Evolutionary conservation across 129 eudicot species (phyloP).

Genomic region (Silybum marianum): DNA sequence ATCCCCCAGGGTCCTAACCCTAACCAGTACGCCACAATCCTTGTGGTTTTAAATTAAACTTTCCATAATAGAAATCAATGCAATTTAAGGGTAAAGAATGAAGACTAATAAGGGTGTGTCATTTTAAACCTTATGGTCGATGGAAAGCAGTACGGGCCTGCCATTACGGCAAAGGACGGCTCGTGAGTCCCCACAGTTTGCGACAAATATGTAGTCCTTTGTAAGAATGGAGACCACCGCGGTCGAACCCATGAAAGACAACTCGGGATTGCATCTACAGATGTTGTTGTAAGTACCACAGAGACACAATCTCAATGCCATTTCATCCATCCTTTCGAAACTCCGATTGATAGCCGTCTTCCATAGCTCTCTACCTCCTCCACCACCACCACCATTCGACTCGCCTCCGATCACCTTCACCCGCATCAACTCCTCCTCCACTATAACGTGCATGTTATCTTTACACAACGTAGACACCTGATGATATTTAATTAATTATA

Average conservation of each 20-base stretch:
- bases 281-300: conserved; percentile 13
- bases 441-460: conserved; percentile 41
- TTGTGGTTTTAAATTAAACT: neutral
- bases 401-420: neutral
- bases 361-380: conserved; percentile 32
- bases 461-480: conserved; percentile 54
- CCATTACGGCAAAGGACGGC: conserved; percentile 51
- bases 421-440: conserved; percentile 49
- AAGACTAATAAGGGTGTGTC: neutral
- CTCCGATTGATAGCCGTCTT: conserved; percentile 22
- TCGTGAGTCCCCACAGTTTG: conserved; percentile 55
- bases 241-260: conserved; percentile 45
- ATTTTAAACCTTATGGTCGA: conserved; percentile 52
- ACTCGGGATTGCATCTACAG: conserved; percentile 29
- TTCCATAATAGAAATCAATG: neutral
- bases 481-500: neutral
- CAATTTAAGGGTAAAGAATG: neutral
- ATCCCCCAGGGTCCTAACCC: too few species aligned
- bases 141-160: conserved; percentile 36
- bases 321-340: conserved; percentile 44
- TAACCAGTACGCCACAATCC: too few species aligned
- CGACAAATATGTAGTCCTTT: conserved; percentile 32
- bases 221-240: conserved; percentile 48
- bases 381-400: conserved; percentile 3
- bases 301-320: conserved; percentile 34